Evolutionary conservation across 352 stramenopile species (phyloP).

Genomic region (Hyphochytrium catenoides): DNA sequence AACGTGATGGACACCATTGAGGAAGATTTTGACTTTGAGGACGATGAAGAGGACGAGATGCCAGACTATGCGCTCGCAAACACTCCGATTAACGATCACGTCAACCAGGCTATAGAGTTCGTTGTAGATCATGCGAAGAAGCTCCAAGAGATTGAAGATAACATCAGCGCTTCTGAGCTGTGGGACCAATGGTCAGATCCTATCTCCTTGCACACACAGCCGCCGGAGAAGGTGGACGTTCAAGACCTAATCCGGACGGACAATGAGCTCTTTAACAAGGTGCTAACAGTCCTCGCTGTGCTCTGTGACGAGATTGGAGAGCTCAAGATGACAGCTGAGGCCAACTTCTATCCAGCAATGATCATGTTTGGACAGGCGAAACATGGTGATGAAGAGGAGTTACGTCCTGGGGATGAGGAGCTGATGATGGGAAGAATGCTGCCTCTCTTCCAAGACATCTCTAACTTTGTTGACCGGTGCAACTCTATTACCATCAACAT

Average conservation of each 20-base stretch:
- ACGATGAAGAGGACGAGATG: no score
- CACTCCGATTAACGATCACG: no score
- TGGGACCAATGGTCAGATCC: slow-evolving; percentile 65
- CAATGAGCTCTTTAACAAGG: slow-evolving; percentile 68
- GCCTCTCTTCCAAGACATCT: slow-evolving; percentile 63
- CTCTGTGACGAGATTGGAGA: slow-evolving; percentile 68
- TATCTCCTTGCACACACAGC: slow-evolving; percentile 48
- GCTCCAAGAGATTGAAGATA: slow-evolving; percentile 59
- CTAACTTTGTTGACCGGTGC: slow-evolving; percentile 67
- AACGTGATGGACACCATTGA: no score
- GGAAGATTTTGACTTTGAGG: no score
- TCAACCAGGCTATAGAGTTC: no score
- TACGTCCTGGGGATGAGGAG: slow-evolving; percentile 48
- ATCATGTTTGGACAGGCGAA: slow-evolving; percentile 61
- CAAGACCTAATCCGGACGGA: slow-evolving; percentile 64
- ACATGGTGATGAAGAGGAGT: slow-evolving; percentile 31
- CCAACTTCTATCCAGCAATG: slow-evolving; percentile 62
- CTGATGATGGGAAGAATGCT: slow-evolving; percentile 58
- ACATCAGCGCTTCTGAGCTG: slow-evolving; percentile 54
- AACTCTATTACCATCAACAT: slow-evolving; percentile 66
- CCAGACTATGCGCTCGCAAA: no score
- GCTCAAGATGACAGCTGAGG: slow-evolving; percentile 61
- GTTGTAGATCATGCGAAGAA: no score
- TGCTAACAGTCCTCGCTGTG: slow-evolving; percentile 61
- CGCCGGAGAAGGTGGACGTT: slow-evolving; percentile 53